Evolutionary conservation across 2,329 filamentous ascomycete genomes (phyloP), one percentile per base, ranked within the genome.

Genomic region (Trichoderma cornu-damae): DNA sequence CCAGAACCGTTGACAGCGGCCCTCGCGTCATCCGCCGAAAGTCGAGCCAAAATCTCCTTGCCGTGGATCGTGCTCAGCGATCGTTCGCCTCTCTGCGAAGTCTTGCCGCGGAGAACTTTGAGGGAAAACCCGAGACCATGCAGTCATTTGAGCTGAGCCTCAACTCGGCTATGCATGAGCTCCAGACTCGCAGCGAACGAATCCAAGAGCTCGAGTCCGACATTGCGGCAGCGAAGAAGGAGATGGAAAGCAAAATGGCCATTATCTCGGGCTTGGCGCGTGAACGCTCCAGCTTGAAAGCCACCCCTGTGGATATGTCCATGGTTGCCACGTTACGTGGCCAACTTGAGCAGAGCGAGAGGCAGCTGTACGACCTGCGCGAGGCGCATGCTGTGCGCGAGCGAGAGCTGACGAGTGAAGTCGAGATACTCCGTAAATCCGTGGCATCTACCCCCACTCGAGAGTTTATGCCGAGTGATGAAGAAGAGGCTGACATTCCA

Each of bases 161-260:
- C 40, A 94, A 94, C 67, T 83, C 90, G 2, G 90, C 93, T 58
- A 93, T 96, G 86, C 89, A 94, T 65, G 94, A 99, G 69, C 79
- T 99, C 32, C 88, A 96, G 62, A 80, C 80, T 8, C 85, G 92
- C 40, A 92, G 92, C 37, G 92, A 97, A 70, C 86, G 92, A 26
- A 92, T 96, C 53, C 89, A 95, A 67, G 86, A 92, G 65, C 79
- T 99, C 12, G 94, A 99, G 71, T 85, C 85, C 5, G 93, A 96
- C 64, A 83, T 96, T 57, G 78, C 85, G 24, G 86, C 84, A 3
- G 84, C 91, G 20, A 94, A 90, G 77, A 96, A 91, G 76, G 94
- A 99, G 72, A 96, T 97, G 87, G 94, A 99, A 69, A 86, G 83
- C 61, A 99, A 99, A 81, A 91, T 93, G 78, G 89, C 90, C 28